Evolutionary conservation across 2,329 filamentous ascomycete species (phyloP).

Genomic region (Lomentospora prolificans): DNA sequence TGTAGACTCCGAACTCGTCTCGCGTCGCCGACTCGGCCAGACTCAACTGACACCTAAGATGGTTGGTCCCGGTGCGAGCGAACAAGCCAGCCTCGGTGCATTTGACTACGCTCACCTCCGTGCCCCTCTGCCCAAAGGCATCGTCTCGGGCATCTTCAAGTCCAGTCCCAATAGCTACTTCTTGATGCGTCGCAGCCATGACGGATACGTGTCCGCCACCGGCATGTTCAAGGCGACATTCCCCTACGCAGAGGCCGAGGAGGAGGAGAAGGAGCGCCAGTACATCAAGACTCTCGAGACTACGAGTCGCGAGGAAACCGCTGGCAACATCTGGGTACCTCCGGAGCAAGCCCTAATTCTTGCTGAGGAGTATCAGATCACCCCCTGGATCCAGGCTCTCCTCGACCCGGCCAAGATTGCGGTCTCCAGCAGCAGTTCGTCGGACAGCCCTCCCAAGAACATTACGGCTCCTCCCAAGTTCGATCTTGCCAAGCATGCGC

Average conservation of each 20-base stretch:
- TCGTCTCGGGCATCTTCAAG: slow-evolving; percentile 88
- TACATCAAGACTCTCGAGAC: slow-evolving; percentile 76
- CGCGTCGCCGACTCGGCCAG: slow-evolving; percentile 81
- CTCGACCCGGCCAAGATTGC: slow-evolving; percentile 77
- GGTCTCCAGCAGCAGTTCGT: slow-evolving; percentile 41
- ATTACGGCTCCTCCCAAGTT: slow-evolving; percentile 79
- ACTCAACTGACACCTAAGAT: slow-evolving; percentile 82
- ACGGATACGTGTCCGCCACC: slow-evolving; percentile 76
- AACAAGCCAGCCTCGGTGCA: slow-evolving; percentile 63
- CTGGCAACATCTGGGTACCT: slow-evolving; percentile 93
- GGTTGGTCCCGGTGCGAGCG: slow-evolving; percentile 63
- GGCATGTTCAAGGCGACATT: slow-evolving; percentile 92
- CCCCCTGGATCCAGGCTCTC: slow-evolving; percentile 82
- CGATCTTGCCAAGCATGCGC: slow-evolving; percentile 39
- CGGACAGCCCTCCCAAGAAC: slow-evolving; percentile 60
- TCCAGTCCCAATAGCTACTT: slow-evolving; percentile 89
- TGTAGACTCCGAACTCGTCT: slow-evolving; percentile 63
- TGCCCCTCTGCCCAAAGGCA: slow-evolving; percentile 82
- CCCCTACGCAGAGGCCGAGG: slow-evolving; percentile 61
- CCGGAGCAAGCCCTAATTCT: slow-evolving; percentile 71
- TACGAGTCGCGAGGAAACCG: slow-evolving; percentile 84
- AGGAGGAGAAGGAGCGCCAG: slow-evolving; percentile 67
- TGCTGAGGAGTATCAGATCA: slow-evolving; percentile 78
- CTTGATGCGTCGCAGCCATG: slow-evolving; percentile 81
- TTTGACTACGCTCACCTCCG: slow-evolving; percentile 96